These are phyloP conservation scores for Neopestalotiopsis rosae DNA, from an alignment of 2,329 filamentous ascomycete species.

Conservation along the genomic window DNA sequence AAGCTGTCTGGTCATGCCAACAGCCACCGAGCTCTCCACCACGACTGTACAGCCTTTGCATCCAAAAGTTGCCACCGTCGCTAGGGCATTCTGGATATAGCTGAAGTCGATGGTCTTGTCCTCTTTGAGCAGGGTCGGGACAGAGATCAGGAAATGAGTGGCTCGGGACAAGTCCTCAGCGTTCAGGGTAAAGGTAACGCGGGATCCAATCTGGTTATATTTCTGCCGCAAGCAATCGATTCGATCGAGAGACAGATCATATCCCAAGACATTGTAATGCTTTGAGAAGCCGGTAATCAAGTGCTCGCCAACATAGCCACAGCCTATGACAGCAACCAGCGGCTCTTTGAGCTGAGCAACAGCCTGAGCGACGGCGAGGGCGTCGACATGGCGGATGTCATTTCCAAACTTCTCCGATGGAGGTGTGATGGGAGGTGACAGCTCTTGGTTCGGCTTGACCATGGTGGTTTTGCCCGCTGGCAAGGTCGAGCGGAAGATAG, in stretches of 20 bases:
- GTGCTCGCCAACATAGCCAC: conserved; percentile 58
- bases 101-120: conserved; percentile 55
- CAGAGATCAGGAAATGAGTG: conserved; percentile 59
- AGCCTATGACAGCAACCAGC: conserved; percentile 54
- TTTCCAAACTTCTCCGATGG: neutral
- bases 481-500: too few relatives aligned
- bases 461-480: neutral
- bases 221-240: conserved; percentile 38
- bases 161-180: conserved; percentile 44
- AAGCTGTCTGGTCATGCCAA: conserved; percentile 58
- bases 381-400: neutral
- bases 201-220: conserved; percentile 19
- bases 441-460: neutral
- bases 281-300: conserved; percentile 50
- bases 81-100: conserved; percentile 49
- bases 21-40: conserved; percentile 59
- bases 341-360: conserved; percentile 31
- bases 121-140: conserved; percentile 54
- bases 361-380: neutral
- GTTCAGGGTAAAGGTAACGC: conserved; percentile 44
- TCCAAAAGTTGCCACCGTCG: conserved; percentile 45
- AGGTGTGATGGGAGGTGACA: neutral
- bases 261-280: conserved; percentile 50
- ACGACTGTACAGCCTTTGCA: conserved; percentile 52
- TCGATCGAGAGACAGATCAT: conserved; percentile 50